Evolutionary conservation across 192 early-diverging fungal genomes (phyloP).

Genomic region (Phycomyces nitens): DNA sequence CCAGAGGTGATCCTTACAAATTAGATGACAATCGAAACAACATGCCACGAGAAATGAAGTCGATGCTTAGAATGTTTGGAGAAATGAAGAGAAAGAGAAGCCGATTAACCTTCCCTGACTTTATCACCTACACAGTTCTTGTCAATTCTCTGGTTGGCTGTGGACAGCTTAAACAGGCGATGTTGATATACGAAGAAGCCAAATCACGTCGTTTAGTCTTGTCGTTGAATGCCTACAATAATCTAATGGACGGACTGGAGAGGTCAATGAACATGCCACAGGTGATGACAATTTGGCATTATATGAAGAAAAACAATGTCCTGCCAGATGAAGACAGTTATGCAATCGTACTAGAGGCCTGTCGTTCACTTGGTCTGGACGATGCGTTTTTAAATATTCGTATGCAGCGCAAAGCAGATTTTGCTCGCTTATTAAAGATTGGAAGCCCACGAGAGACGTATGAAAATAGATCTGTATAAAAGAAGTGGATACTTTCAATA

Average conservation of each 20-base stretch:
- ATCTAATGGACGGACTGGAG: slow-evolving; percentile 10
- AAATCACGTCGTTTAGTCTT: slow-evolving; percentile 1
- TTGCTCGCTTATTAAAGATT: slow-evolving; percentile 7
- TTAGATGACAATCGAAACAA: background rate
- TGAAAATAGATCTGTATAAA: too few relatives aligned
- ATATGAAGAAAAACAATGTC: slow-evolving; percentile 18
- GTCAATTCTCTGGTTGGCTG: slow-evolving; percentile 13
- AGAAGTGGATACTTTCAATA: too few relatives aligned
- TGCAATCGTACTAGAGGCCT: slow-evolving; percentile 22
- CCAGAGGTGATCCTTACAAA: background rate
- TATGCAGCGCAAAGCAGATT: slow-evolving; percentile 16
- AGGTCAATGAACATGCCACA: background rate
- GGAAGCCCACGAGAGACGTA: background rate
- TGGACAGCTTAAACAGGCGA: slow-evolving; percentile 9
- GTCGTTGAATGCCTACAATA: background rate
- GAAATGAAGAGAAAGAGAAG: slow-evolving; percentile 7
- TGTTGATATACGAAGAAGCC: slow-evolving; percentile 18
- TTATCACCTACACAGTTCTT: slow-evolving; percentile 28
- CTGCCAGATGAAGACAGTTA: slow-evolving; percentile 17
- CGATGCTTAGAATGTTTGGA: slow-evolving; percentile 16
- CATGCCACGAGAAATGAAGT: background rate
- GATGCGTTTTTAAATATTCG: slow-evolving; percentile 15
- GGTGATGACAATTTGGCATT: slow-evolving; percentile 27
- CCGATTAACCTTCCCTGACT: slow-evolving; percentile 16
- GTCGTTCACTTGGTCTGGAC: slow-evolving; percentile 15